A percentile compares a stretch with the other conserved stretches of the same genome.
Conservation (phyloP, 208 protist genomes). For the Leptomonas seymouri region DNA sequence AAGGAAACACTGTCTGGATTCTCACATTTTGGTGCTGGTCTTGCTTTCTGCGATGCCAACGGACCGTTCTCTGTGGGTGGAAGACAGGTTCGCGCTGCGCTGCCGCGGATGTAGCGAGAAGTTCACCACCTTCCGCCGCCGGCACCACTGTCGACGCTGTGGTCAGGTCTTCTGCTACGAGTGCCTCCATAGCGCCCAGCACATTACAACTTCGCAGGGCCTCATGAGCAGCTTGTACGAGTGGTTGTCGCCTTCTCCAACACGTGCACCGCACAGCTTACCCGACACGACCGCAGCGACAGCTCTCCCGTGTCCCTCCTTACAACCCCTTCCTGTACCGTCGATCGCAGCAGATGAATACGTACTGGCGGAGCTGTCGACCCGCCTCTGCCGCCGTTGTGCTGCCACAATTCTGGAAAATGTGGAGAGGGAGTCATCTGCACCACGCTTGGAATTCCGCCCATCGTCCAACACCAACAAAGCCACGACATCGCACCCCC, state of each 20-base stretch:
- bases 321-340: neutral
- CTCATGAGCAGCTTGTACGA: constrained; percentile 25
- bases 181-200: constrained; percentile 49
- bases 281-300: neutral
- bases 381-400: constrained; percentile 43
- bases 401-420: constrained; percentile 32
- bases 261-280: neutral
- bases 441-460: constrained; percentile 18
- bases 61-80: constrained; percentile 73
- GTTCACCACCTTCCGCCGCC: constrained; percentile 69
- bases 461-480: constrained; percentile 12
- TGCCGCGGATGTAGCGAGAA: constrained; percentile 60
- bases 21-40: neutral
- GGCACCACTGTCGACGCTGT: constrained; percentile 84
- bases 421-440: constrained; percentile 14
- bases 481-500: neutral
- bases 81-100: constrained; percentile 68
- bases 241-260: constrained; percentile 18
- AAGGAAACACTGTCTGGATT: neutral
- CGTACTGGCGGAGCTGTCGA: constrained; percentile 17
- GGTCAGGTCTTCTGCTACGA: constrained; percentile 81
- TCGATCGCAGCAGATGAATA: constrained; percentile 1
- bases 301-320: neutral
- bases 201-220: constrained; percentile 10
- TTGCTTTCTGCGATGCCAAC: constrained; percentile 22